Base-by-base conservation (phyloP, 257 asterid species). In the Hygrophila difformis region DNA sequence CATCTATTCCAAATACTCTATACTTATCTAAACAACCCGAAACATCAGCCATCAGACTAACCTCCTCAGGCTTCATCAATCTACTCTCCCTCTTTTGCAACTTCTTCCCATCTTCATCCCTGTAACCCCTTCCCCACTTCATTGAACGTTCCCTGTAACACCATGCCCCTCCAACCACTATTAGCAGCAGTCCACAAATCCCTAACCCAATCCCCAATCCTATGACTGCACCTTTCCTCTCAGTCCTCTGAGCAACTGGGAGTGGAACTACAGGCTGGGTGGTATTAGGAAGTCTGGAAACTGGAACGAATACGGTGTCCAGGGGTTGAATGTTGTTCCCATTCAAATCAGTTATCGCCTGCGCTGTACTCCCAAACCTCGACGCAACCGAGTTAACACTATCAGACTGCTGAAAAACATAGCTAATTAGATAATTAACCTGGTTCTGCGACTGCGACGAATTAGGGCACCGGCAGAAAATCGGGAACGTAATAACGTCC, bases 1-100 rank as follows among this genome's bases (percentile, higher is more conserved):
- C 88, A 34, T 76, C 89, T 5, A 91, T 69, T 11, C 63, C 76
- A 60, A 68, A 91, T 26, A 91, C 79, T 39, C 60, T 86, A 43
- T 91, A 91, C 84, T 91, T 91, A 69, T 91, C 99, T 81, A 91
- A 70, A 49, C 85, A 86, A 0, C 79, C 96, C 1, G 99, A 76
- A 20, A 91, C 94, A 66, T 86, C 99, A 21, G 94, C 93, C 79
- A 91, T 67, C 63, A 86, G 59, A 64, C 40, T 80, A 70, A 70
- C 73, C 42, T 61, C 77, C 60, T 69, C 94, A 34, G 52, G 82
- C 26, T 70, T 82, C 67, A 46, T 21, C 34, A 43, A 8, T 21
- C 66, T 75, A 40, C 50, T 65, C 2, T 55, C 66, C 15, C 56
- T 62, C 48, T 29, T 62, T 9, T 39, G 16, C 44, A 7, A 47